Evolutionary conservation across 345 rosid genomes (phyloP), one percentile per base, ranked within the genome.

Genomic region (Hevea brasiliensis): DNA sequence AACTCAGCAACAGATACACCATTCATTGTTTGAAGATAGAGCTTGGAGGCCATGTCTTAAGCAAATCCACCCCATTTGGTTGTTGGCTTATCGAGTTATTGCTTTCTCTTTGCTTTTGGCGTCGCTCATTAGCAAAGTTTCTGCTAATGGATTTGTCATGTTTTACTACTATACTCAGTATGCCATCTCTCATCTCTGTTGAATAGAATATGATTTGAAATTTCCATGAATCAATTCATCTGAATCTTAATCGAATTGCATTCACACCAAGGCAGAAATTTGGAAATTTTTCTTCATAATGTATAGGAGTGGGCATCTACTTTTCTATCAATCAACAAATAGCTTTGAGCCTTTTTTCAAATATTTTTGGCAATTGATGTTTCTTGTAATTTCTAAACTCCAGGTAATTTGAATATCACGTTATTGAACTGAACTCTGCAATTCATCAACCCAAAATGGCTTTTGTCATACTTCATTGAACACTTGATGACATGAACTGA

Each of bases 111-210:
- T 88, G 26, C 87, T 88, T 75, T 72, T 87, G 64, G 66, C 79
- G 0, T 81, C 80, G 10, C 62, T 83, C 57, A 56, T 81, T 74
- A 61, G 23, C 24, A 82, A 86, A 61, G 63, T 80, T 53, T 24
- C 67, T 63, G 8, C 3, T 44, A 79, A 71, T 61, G 90, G 90
- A 77, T 78, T 74, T 73, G 67, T 55, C 67, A 83, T 86, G 40
- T 81, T 81, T 76, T 80, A 50, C 74, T 89, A 73, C 51, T 92
- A 92, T 72, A 88, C 93, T 60, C 89, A 85, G 93, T 89, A 81
- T 80, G 90, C 55, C 15, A 56, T 80, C 60, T 76, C 20, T 11
- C 63, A 8, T 68, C 66, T 26, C 53, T 47, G 18, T 35, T 67
- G 15, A 50, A 62, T 40, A 9, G 13, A 37, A 47, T 47, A 18